Evolutionary conservation across 2,329 filamentous ascomycete species (phyloP), one percentile per base, ranked within the genome.

Genomic region (Claviceps fusiformis): DNA sequence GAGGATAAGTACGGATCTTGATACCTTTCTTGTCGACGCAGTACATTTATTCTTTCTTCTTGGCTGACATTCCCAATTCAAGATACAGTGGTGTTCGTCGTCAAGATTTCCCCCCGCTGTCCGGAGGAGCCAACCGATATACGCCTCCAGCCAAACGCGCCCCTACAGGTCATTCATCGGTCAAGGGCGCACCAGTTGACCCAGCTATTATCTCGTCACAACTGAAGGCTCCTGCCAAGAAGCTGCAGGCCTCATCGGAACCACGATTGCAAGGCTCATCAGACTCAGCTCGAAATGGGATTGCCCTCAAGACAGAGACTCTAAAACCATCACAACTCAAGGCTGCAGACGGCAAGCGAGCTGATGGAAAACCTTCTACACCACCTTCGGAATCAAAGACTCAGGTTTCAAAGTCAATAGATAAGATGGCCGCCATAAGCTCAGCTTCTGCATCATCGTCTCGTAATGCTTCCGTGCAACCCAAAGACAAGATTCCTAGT

Each of bases 21-120:
- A 9, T 43, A 17, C 0, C 44, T 47, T 46, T 8, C 13, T 17
- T 5, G 11, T 47, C 27, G n/a, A 37, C 17, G 17, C 29, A 48
- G 10, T 24, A 19, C 11, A 41, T 46, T 24, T 24, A 24, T 24
- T 24, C 24, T 24, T 24, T 24, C 24, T 24, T 24, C 24, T 39
- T 7, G 24, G 33, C 63, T 65, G 55, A 68, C 55, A 56, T 5
- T 41, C 29, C 52, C 10, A 24, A 19, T 52, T 60, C 59, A 59
- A 89, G 86, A 67, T 97, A 97, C 72, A 96, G 91, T 65, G 92
- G 92, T 66, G 93, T 98, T 55, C 85, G 85, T 59, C 84, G 92
- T 60, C 77, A 81, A 59, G 84, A 87, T 55, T 86, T 86, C 62
- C 80, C 85, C 6, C 79, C 86, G n/a, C 75, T 95, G 37, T 66